A percentile compares a stretch with the other conserved stretches of the same genome.
Evolutionary conservation across 306 rosid species (phyloP).

Genomic region (Crotalaria pallida): DNA sequence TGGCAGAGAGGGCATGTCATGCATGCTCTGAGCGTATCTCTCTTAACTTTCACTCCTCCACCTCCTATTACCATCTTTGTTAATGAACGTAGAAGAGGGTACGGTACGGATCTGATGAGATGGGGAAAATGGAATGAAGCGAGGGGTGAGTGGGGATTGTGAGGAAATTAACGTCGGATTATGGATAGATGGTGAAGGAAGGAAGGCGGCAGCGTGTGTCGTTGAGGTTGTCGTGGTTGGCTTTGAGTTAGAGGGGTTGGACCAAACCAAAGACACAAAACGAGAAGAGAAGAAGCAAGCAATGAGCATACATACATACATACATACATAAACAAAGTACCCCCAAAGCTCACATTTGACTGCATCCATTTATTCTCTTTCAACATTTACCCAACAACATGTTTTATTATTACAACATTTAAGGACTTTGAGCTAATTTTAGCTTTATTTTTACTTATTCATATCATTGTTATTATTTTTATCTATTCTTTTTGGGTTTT

Average conservation of each 20-base stretch:
- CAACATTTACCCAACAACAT: too few species aligned
- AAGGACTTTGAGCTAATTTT: too few species aligned
- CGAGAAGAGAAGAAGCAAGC: conserved; percentile 18
- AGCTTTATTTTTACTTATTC: too few species aligned
- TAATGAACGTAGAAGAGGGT: conserved; percentile 16
- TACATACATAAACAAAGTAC: too few species aligned
- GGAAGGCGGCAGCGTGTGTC: background rate
- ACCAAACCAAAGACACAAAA: conserved; percentile 12
- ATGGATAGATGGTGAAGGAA: conserved; percentile 26
- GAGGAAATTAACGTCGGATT: conserved; percentile 44
- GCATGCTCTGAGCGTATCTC: conserved; percentile 66
- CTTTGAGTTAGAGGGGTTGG: background rate
- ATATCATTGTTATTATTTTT: too few species aligned
- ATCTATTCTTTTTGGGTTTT: too few species aligned
- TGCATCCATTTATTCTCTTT: too few species aligned
- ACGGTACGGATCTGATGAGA: conserved; percentile 62
- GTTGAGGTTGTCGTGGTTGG: conserved; percentile 9
- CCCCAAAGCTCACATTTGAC: too few species aligned
- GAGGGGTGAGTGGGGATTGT: conserved; percentile 31
- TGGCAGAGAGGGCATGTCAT: conserved; percentile 96
- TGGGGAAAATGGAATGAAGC: background rate
- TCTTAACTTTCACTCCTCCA: conserved; percentile 61
- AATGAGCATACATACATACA: too few species aligned
- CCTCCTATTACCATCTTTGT: conserved; percentile 25
- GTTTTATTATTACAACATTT: too few species aligned